Evolutionary conservation across 805 yeast genomes (phyloP), one percentile per base, ranked within the genome.

Genomic region (Teunomyces funiuensis): DNA sequence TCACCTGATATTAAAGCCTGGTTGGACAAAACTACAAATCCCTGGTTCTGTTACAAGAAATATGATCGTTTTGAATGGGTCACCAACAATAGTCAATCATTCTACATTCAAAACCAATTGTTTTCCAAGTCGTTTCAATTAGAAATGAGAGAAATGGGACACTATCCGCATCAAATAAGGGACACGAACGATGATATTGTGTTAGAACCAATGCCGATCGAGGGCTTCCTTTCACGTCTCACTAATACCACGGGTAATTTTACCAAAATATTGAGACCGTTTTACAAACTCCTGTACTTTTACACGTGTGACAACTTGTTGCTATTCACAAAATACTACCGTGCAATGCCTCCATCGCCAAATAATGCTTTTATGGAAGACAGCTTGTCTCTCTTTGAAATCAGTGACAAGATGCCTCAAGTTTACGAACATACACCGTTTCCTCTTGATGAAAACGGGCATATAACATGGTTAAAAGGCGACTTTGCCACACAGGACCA

Each of bases 41-140:
- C 69, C 57, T 55, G 85, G 85, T 43, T 72, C 74, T 55, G 82
- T 76, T 50, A 82, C 71, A 79, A 80, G 44, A 67, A 77, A 40
- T 86, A 83, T 56, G 96, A 89, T 59, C 65, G 90, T 33, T 55
- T 89, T 6, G 93, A 88, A 50, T 70, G 74, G 74, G 51, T 59
- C 5, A 37, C 46, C 3, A 59, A 58, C 39, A 57, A 57, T 34
- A 55, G 68, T 23, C 58, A 57, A 36, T 17, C 55, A 1, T 58
- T 69, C 26, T 57, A 49, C 39, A 44, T 64, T 9, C 62, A 59
- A 36, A 52, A 63, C 30, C 61, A 57, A 16, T 52, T 69, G 1
- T 46, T 59, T 18, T 67, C 69, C 67, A 5, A 66, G 71, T 56
- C 57, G 53, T 45, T 60, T 57, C 43, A 69, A 76, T 7, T 89